Conservation (phyloP, 768 basidiomycete species). For the Boletus pseudo-olivaceus region DNA sequence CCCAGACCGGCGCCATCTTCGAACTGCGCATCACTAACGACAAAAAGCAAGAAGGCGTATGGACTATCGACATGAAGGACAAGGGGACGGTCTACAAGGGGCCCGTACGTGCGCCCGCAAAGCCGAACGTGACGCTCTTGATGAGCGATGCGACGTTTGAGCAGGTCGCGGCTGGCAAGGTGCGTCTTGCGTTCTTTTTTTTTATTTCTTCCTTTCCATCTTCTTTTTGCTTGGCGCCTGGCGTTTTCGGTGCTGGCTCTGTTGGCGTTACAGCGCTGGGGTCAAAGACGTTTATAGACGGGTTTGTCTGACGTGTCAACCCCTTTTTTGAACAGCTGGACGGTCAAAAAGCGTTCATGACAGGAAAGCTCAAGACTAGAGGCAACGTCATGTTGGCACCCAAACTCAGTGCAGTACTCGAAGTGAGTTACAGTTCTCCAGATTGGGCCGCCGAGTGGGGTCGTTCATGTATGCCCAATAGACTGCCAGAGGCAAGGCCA, state of each 20-base stretch:
- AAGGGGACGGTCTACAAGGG: constrained; percentile 76
- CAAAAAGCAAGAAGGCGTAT: constrained; percentile 65
- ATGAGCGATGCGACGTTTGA: constrained; percentile 73
- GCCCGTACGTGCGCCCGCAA: constrained; percentile 40
- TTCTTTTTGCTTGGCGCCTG: background rate
- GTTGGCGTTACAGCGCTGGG: background rate
- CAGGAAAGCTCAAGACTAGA: constrained; percentile 86
- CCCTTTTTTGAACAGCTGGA: constrained; percentile 49
- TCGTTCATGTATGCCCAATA: constrained; percentile 4
- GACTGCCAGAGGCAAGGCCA: constrained; percentile 39
- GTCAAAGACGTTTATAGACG: background rate
- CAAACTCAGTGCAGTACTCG: constrained; percentile 81
- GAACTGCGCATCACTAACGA: constrained; percentile 77
- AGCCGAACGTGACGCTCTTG: constrained; percentile 80
- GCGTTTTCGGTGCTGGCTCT: background rate
- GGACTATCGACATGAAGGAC: constrained; percentile 95
- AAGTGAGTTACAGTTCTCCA: constrained; percentile 42
- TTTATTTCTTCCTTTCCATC: background rate
- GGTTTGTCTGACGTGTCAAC: background rate
- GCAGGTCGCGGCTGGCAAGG: constrained; percentile 72
- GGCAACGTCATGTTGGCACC: constrained; percentile 94
- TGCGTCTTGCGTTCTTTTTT: constrained; percentile 22
- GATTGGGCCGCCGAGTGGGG: background rate
- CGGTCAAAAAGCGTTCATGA: constrained; percentile 96
- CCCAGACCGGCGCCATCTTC: constrained; percentile 78